Evolutionary conservation across 208 protist genomes (phyloP).

Genomic region (Wallacemonas collosoma): DNA sequence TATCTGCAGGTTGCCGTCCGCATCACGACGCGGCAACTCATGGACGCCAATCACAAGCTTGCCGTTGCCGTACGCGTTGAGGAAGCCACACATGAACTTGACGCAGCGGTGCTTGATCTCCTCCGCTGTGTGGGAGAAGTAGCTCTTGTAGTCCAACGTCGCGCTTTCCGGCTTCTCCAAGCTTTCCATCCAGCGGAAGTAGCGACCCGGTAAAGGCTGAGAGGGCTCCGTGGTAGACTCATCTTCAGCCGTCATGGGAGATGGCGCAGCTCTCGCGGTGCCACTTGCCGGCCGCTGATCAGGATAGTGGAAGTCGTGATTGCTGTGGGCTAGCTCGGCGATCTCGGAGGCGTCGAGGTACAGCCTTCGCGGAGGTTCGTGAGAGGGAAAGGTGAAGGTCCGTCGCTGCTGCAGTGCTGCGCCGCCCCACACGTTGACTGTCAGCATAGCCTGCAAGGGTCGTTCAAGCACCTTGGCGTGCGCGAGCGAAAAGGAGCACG

Average conservation of each 20-base stretch:
- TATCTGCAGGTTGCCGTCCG: slow-evolving; percentile 26
- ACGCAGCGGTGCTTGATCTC: slow-evolving; percentile 67
- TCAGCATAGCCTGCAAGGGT: slow-evolving; percentile 35
- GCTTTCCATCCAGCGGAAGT: slow-evolving; percentile 56
- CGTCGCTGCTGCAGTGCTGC: slow-evolving; percentile 11
- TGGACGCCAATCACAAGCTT: slow-evolving; percentile 68
- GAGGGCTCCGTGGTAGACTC: neutral
- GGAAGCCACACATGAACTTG: slow-evolving; percentile 77
- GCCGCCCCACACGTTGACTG: slow-evolving; percentile 32
- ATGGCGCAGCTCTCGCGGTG: neutral
- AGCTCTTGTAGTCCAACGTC: slow-evolving; percentile 77
- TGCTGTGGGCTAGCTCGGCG: neutral
- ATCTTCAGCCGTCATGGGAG: neutral
- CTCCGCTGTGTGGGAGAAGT: slow-evolving; percentile 52
- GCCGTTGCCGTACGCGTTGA: slow-evolving; percentile 66
- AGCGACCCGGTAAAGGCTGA: slow-evolving; percentile 14
- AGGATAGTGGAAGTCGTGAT: slow-evolving; percentile 12
- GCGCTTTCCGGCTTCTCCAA: slow-evolving; percentile 62
- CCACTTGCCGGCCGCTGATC: neutral
- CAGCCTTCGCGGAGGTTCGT: neutral
- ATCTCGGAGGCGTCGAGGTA: neutral
- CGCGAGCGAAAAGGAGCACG: slow-evolving; percentile 37
- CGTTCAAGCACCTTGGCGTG: slow-evolving; percentile 45
- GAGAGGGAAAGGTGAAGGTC: slow-evolving; percentile 4
- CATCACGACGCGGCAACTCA: slow-evolving; percentile 46